Percentiles rank a stretch among this genome's conserved stretches.
Evolutionary conservation across 306 rosid genomes (phyloP).

Genomic region (Rosa chinensis): DNA sequence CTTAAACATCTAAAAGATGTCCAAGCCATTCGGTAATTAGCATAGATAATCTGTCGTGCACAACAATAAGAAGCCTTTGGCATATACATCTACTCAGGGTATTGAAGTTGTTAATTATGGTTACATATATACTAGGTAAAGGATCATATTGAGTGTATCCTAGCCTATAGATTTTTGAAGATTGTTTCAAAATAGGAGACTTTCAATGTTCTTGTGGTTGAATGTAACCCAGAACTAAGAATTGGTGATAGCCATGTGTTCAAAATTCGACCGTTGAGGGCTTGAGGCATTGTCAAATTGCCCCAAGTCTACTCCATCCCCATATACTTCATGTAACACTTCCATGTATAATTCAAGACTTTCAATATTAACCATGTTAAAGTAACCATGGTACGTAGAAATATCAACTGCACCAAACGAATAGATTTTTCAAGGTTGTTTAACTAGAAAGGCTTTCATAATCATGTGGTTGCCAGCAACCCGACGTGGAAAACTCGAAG

Average conservation of each 20-base stretch:
- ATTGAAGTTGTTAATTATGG: too few species aligned
- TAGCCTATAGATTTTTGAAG: background rate
- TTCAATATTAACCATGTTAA: background rate
- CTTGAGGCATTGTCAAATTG: background rate
- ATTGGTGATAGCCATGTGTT: background rate
- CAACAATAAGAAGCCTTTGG: background rate
- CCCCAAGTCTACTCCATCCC: background rate
- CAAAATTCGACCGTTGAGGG: background rate
- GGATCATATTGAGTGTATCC: background rate
- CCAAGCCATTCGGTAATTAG: background rate
- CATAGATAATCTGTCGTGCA: background rate
- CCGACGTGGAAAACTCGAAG: conserved; percentile 3
- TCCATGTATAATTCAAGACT: background rate
- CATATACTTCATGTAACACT: background rate
- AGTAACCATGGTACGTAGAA: background rate
- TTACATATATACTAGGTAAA: background rate
- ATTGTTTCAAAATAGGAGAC: background rate
- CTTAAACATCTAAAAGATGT: background rate
- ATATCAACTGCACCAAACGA: background rate
- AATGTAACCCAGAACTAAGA: background rate
- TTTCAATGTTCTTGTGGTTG: background rate
- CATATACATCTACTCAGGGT: too few species aligned
- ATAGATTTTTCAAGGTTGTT: background rate
- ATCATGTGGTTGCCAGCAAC: background rate
- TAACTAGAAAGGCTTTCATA: background rate